Base-by-base conservation (phyloP, 805 yeast species). In the Candida sakaeoensis region DNA sequence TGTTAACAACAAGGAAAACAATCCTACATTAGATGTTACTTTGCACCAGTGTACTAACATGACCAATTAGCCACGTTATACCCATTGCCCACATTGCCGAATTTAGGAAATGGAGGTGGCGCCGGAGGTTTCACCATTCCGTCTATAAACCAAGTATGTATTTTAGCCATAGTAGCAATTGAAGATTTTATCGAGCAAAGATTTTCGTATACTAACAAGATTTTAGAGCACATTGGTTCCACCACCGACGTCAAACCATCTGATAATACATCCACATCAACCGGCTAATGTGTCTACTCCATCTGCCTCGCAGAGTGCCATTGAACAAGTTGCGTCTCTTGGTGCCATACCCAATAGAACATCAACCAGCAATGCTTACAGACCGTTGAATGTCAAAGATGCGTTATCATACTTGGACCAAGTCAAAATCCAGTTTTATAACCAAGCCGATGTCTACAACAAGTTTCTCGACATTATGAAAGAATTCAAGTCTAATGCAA, bases 381-480 rank as follows among this genome's bases (percentile, higher is more conserved):
- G 89, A 51, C 96, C 97, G 2, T 68, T 93, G 52, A 93, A 93
- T 56, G 98, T 93, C 37, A 88, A 87, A 58, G 99, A 93, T 62
- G 99, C 99, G 5, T 71, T 93, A 49, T 81, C 96, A 8, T 93
- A 95, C 57, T 75, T 93, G 50, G 99, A 95, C 58, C 96, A 90
- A 63, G 99, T 93, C 38, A 93, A 93, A 63, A 76, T 83, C 36
- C 97, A 90, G 60, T 93, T 93, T 63, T 84, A 78, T 60, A 77
- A 81, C 49, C 95, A 91, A 64, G 95, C 98, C 0, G 97, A 90
- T 53, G 95, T 93, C 31, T 93, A 93, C 71, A 93, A 93, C 62
- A 89, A 86, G 61, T 93, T 95, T 55, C 73, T 93, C 55, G 99
- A 93, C 58, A 91, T 93, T 48, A 93, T 93, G 99, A 95, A 95